phyloP scores from a whole-genome alignment of 2,329 filamentous ascomycete species.

The Xylaria sp. region DNA sequence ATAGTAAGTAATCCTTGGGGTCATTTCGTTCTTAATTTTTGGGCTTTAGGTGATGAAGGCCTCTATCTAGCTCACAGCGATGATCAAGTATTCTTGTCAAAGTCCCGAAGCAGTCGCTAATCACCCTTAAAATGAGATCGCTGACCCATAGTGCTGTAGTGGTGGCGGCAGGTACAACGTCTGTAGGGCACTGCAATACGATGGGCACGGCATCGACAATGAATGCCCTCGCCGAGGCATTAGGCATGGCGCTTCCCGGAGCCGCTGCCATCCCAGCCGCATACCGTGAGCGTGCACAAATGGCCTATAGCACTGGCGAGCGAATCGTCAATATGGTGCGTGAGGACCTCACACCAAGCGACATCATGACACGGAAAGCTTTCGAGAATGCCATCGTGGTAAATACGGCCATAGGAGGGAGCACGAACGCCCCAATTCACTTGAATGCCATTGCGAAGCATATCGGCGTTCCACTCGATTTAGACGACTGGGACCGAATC shows the following conservation, averaged over 20 bases:
- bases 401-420: slow-evolving; percentile 67
- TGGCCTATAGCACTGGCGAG: slow-evolving; percentile 60
- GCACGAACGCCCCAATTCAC: slow-evolving; percentile 68
- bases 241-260: slow-evolving; percentile 64
- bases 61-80: background rate
- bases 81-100: background rate
- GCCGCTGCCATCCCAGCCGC: slow-evolving; percentile 63
- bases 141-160: slow-evolving; percentile 3
- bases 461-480: slow-evolving; percentile 60
- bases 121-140: background rate
- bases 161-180: slow-evolving; percentile 5
- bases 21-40: background rate
- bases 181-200: slow-evolving; percentile 58
- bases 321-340: slow-evolving; percentile 63
- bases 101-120: background rate
- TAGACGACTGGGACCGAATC: slow-evolving; percentile 65
- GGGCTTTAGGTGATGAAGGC: too few relatives aligned
- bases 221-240: slow-evolving; percentile 63
- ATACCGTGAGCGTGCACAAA: slow-evolving; percentile 60
- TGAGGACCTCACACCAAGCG: slow-evolving; percentile 61
- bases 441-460: slow-evolving; percentile 66
- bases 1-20: slow-evolving; percentile 44
- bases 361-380: slow-evolving; percentile 65
- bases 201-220: slow-evolving; percentile 66
- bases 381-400: slow-evolving; percentile 67